Conservation (phyloP, 139 green algal genomes). For the Deuterostichococcus epilithicus region DNA sequence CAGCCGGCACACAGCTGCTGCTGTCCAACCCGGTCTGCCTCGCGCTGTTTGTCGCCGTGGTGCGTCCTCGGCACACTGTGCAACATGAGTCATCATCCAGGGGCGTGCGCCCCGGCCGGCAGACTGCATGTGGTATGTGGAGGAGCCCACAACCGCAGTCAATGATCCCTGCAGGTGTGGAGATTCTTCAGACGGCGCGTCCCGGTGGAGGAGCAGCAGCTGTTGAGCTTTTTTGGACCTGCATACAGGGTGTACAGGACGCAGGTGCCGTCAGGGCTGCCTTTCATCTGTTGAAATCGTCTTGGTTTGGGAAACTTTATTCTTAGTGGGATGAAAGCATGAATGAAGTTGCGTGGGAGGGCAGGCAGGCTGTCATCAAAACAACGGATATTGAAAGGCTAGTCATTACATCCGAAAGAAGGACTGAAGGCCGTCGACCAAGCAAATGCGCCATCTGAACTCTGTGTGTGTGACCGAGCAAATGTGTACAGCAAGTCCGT, state of each 20-base stretch:
- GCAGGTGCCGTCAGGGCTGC: conserved; percentile 41
- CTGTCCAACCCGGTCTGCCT: conserved; percentile 67
- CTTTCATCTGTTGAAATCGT: conserved; percentile 52
- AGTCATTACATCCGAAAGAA: too few relatives aligned
- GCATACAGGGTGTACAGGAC: conserved; percentile 44
- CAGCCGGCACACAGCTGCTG: conserved; percentile 76
- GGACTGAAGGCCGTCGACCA: too few relatives aligned
- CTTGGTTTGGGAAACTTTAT: too few relatives aligned
- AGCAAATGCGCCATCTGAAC: too few relatives aligned
- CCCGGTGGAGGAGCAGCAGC: conserved; percentile 48
- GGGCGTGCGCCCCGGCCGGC: background rate
- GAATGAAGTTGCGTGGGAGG: too few relatives aligned
- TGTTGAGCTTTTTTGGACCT: conserved; percentile 59
- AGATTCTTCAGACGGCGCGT: conserved; percentile 63
- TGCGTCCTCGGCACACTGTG: conserved; percentile 22
- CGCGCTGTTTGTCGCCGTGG: conserved; percentile 44
- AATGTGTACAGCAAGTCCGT: too few relatives aligned
- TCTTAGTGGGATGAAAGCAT: too few relatives aligned
- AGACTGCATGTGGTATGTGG: too few relatives aligned
- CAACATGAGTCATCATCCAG: background rate
- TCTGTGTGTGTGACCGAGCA: too few relatives aligned
- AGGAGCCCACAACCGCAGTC: too few relatives aligned
- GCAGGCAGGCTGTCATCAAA: too few relatives aligned
- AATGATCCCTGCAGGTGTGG: conserved; percentile 35
- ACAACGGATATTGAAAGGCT: too few relatives aligned